Evolutionary conservation across 257 asterid species (phyloP).

Genomic region (Eustoma russellianum): DNA sequence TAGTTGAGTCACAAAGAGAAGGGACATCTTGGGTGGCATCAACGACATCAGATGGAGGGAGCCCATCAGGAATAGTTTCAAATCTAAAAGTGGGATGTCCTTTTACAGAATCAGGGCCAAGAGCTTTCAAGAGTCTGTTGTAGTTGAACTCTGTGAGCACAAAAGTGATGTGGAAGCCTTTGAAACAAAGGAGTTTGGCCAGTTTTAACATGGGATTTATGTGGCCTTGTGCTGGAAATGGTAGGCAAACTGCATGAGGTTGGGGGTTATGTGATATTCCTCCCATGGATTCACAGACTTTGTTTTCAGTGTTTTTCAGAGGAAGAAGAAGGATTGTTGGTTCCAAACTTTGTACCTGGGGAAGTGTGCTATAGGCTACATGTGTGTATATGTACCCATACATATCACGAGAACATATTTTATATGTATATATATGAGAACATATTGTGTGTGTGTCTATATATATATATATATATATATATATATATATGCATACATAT

Average conservation of each 20-base stretch:
- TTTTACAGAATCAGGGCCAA: not conserved
- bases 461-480: too few species aligned
- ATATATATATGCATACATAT: too few species aligned
- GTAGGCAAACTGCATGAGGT: constrained; percentile 19
- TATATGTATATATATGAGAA: too few species aligned
- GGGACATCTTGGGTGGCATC: constrained; percentile 7
- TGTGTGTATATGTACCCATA: too few species aligned
- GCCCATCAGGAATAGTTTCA: constrained; percentile 9
- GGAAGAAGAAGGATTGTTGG: too few species aligned
- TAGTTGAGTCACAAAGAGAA: not conserved
- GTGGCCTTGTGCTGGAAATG: constrained; percentile 19
- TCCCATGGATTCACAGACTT: not conserved
- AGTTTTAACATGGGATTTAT: constrained; percentile 12
- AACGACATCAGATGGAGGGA: constrained; percentile 7
- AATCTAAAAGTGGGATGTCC: constrained; percentile 1
- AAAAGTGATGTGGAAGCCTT: constrained; percentile 17
- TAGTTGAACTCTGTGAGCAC: constrained; percentile 21
- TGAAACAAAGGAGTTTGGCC: constrained; percentile 12
- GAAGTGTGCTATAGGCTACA: too few species aligned
- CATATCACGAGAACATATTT: too few species aligned
- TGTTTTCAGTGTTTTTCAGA: too few species aligned
- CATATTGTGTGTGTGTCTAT: too few species aligned
- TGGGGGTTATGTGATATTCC: constrained; percentile 1
- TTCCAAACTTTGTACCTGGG: too few species aligned
- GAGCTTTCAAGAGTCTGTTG: constrained; percentile 2